A percentile compares a stretch with the other conserved stretches of the same genome.
phyloP scores from a whole-genome alignment of 2,329 filamentous ascomycete species.

The Exophiala calicioides region DNA sequence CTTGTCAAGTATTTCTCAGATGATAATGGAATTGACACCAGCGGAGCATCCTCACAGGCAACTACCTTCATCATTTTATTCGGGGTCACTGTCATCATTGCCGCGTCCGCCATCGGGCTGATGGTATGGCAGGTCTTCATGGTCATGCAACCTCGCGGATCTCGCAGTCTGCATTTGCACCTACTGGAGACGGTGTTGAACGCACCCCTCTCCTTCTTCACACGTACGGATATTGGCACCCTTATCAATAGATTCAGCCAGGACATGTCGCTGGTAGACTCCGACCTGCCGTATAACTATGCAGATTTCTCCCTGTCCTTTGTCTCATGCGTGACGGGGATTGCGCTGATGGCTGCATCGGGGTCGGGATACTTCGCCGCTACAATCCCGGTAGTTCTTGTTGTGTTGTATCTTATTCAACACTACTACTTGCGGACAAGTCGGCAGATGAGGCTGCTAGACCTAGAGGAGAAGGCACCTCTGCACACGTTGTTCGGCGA shows the following conservation, averaged over 20 bases:
- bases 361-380: slow-evolving; percentile 50
- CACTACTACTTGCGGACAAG: slow-evolving; percentile 62
- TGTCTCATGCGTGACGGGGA: slow-evolving; percentile 46
- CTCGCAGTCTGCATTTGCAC: slow-evolving; percentile 50
- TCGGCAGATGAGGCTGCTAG: slow-evolving; percentile 60
- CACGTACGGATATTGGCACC: slow-evolving; percentile 43
- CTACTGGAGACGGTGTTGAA: slow-evolving; percentile 52
- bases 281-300: slow-evolving; percentile 44
- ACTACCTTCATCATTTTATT: slow-evolving; percentile 20
- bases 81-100: slow-evolving; percentile 7
- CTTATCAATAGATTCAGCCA: slow-evolving; percentile 49
- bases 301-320: slow-evolving; percentile 33
- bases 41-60: slow-evolving; percentile 19
- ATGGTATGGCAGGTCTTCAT: slow-evolving; percentile 50
- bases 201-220: slow-evolving; percentile 47
- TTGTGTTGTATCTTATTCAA: slow-evolving; percentile 54
- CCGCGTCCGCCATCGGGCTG: slow-evolving; percentile 7
- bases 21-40: too few species aligned
- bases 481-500: slow-evolving; percentile 61
- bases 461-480: slow-evolving; percentile 63
- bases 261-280: slow-evolving; percentile 47
- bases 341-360: slow-evolving; percentile 51
- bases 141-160: slow-evolving; percentile 56
- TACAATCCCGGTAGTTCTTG: slow-evolving; percentile 53
- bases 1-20: slow-evolving; percentile 32